Conservation (phyloP, 768 basidiomycete species). For the Leccinellum albellum region DNA sequence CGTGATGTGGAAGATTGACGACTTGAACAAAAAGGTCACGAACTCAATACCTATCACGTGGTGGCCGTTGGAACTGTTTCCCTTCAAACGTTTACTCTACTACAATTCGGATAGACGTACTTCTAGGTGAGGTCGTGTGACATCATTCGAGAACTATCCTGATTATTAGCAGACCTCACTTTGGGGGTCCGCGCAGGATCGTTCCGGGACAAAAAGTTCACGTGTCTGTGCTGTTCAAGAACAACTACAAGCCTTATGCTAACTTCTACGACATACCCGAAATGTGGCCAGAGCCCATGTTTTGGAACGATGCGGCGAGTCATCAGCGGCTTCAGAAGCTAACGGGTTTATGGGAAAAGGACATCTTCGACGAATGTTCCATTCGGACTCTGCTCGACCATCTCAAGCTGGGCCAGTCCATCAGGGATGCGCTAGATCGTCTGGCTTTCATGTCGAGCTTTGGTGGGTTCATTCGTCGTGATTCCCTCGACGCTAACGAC, state of each 20-base stretch:
- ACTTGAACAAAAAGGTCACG: constrained; percentile 22
- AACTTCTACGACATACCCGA: constrained; percentile 19
- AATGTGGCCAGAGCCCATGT: constrained; percentile 28
- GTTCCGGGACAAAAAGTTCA: constrained; percentile 31
- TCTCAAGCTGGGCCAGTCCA: constrained; percentile 16
- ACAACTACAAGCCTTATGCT: constrained; percentile 26
- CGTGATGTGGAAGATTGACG: constrained; percentile 28
- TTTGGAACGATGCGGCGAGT: constrained; percentile 27
- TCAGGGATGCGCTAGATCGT: constrained; percentile 24
- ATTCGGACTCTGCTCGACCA: constrained; percentile 14
- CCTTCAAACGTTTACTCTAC: constrained; percentile 26
- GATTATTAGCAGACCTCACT: constrained; percentile 22
- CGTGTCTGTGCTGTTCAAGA: constrained; percentile 29
- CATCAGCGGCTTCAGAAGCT: constrained; percentile 16
- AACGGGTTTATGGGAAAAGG: constrained; percentile 27
- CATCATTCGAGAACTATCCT: not conserved
- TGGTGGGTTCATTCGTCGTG: constrained; percentile 8
- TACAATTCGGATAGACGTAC: constrained; percentile 25
- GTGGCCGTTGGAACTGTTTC: constrained; percentile 26
- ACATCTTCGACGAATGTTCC: constrained; percentile 24
- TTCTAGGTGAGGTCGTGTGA: constrained; percentile 7
- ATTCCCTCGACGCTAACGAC: not conserved
- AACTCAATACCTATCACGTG: constrained; percentile 13
- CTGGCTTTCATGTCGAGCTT: constrained; percentile 30
- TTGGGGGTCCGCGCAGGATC: constrained; percentile 24